Conservation (phyloP, 2,329 filamentous ascomycete species). For the Dactylellina parvicollis region DNA sequence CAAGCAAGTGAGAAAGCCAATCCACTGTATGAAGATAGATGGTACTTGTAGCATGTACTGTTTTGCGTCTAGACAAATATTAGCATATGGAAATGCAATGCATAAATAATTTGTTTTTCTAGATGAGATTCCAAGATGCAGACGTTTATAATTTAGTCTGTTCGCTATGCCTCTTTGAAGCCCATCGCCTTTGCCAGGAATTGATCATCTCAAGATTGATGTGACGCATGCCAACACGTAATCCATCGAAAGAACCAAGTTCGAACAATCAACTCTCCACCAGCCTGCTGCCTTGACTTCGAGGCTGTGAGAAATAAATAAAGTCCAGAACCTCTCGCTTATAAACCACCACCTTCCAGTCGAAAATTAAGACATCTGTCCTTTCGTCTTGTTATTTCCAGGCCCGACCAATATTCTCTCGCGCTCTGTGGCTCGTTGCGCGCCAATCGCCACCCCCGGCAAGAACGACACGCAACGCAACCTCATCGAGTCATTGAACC, state of each 20-base stretch:
- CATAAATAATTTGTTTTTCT: too few relatives aligned
- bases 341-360: slow-evolving; percentile 1
- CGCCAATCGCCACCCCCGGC: slow-evolving; percentile 8
- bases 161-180: too few relatives aligned
- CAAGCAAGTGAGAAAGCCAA: too few relatives aligned
- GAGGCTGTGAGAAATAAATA: background rate
- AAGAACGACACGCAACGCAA: slow-evolving; percentile 5
- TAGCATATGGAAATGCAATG: background rate
- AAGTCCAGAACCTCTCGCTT: slow-evolving; percentile 13
- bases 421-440: slow-evolving; percentile 4
- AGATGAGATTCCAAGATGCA: too few relatives aligned
- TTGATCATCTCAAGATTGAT: background rate
- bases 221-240: slow-evolving; percentile 38
- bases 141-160: too few relatives aligned
- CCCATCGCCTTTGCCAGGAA: too few relatives aligned
- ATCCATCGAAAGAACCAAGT: slow-evolving; percentile 8
- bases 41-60: background rate
- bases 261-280: slow-evolving; percentile 3
- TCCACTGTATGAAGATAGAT: background rate
- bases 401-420: too few relatives aligned
- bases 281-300: background rate
- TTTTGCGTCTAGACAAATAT: background rate
- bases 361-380: slow-evolving; percentile 11
- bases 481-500: background rate
- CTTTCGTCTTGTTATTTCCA: slow-evolving; percentile 5